Evolutionary conservation across 1,284 basidiomycete genomes (phyloP), one percentile per base, ranked within the genome.

Genomic region (Fomitopsis palustris): DNA sequence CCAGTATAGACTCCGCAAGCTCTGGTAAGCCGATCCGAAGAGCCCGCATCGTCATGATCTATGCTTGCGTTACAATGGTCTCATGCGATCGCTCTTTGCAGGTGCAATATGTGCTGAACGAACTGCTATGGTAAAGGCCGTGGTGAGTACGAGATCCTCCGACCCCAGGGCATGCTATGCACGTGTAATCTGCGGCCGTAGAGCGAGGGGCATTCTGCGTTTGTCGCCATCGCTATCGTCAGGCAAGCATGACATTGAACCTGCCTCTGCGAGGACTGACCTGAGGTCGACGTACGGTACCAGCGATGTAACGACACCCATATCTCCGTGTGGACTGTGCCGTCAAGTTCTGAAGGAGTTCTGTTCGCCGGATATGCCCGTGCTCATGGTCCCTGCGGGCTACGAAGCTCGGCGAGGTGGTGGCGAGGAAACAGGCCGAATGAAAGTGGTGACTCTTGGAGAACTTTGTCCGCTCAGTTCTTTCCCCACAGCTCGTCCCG

Each of bases 331-430:
- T 69, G 94, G 94, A n/a, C 85, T 95, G 58, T 96, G 94, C 68
- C 85, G 93, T 8, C 94, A 96, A 71, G 81, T 95, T 56, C 81
- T 96, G 55, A 84, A 91, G 54, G 93, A 96, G 72, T 96, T 96
- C 70, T 92, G 90, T 66, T 67, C 80, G 7, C 79, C 83, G 17
- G 71, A 86, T 38, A 87, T 88, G 75, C 90, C 90, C 0, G 80
- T 95, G 49, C 77, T 90, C 38, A 84, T 96, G 60, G 80, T 92
- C 19, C 85, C 88, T 0, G 81, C 79, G 1, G 80, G 84, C 54
- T 93, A 91, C 33, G 51, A 67, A 70, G 69, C 9, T 69, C 71
- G 49, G 70, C 67, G 61, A 72, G 65, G 57, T 74, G 73, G 45
- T 8, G 41, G 10, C n/a, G 72, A 74, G 25, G 31, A 27, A 66